These are phyloP conservation scores for Leishmania gerbilli DNA, from an alignment of 208 protist species.

Conservation along the genomic window DNA sequence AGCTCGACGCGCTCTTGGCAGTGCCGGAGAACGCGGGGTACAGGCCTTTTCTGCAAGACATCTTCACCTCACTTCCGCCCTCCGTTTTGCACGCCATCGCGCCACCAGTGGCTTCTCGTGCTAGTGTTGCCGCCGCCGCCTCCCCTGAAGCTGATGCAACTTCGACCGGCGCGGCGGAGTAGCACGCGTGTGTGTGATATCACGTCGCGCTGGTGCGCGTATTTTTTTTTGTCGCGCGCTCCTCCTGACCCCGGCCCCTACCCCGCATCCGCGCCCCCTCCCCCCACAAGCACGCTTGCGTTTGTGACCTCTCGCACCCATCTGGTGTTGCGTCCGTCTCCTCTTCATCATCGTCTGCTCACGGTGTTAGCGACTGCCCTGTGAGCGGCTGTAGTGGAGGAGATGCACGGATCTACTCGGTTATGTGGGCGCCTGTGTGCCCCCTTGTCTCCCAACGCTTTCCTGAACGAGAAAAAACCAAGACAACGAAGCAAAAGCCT, in stretches of 20 bases:
- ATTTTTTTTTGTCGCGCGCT: too few relatives aligned
- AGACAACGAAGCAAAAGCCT: background rate
- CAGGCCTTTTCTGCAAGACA: constrained; percentile 53
- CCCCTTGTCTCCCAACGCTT: background rate
- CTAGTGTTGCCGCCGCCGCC: background rate
- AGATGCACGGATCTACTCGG: too few relatives aligned
- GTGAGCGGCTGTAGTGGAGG: background rate
- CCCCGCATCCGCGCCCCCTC: background rate
- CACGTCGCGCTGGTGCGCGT: too few relatives aligned
- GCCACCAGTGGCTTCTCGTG: background rate
- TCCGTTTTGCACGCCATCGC: constrained; percentile 18
- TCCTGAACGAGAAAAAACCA: background rate
- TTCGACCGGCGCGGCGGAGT: background rate
- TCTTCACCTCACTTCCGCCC: constrained; percentile 51
- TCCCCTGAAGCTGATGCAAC: background rate
- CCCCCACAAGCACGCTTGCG: background rate
- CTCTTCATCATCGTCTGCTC: background rate
- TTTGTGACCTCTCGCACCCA: background rate
- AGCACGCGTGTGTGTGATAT: background rate
- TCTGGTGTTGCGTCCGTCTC: background rate
- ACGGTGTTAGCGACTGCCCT: background rate
- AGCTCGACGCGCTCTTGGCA: constrained; percentile 35
- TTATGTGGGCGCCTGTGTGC: background rate
- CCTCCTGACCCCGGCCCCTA: background rate
- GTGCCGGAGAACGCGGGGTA: constrained; percentile 51